These are phyloP conservation scores for Fusarium foetens DNA, from an alignment of 2,329 filamentous ascomycete genomes.

Conservation along the genomic window DNA sequence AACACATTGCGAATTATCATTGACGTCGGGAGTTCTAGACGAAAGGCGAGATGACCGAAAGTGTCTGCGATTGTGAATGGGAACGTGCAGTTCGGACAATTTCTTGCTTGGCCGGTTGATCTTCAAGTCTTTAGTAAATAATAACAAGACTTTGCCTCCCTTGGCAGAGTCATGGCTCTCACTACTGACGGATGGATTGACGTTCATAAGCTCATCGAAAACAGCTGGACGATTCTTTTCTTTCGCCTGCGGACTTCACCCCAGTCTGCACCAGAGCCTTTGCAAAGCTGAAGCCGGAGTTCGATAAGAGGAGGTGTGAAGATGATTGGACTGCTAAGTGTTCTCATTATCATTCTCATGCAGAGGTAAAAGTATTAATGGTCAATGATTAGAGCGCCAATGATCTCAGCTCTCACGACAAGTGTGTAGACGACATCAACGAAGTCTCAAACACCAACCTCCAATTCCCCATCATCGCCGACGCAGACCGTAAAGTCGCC, in stretches of 20 bases:
- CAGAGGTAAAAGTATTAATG: background rate
- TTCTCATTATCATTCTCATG: fast-evolving
- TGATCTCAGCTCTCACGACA: conserved; percentile 6
- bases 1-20: fast-evolving
- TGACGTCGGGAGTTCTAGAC: too few species aligned
- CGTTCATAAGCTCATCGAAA: conserved; percentile 7
- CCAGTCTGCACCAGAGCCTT: conserved; percentile 1
- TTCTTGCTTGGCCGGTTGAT: too few species aligned
- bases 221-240: conserved; percentile 3
- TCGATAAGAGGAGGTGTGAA: background rate
- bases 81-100: too few species aligned
- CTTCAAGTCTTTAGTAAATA: too few species aligned
- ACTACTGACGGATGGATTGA: conserved; percentile 5
- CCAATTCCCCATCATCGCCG: conserved; percentile 18
- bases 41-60: too few species aligned
- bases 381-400: background rate
- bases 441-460: conserved; percentile 15
- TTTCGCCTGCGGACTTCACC: background rate
- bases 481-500: conserved; percentile 11
- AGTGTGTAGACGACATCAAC: conserved; percentile 19
- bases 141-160: too few species aligned
- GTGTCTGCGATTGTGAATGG: too few species aligned
- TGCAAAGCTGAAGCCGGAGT: background rate
- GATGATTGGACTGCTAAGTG: background rate
- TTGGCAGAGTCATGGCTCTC: background rate